Base-by-base conservation (phyloP, 78 protist genomes). In the Dictyostelium citrinum region DNA sequence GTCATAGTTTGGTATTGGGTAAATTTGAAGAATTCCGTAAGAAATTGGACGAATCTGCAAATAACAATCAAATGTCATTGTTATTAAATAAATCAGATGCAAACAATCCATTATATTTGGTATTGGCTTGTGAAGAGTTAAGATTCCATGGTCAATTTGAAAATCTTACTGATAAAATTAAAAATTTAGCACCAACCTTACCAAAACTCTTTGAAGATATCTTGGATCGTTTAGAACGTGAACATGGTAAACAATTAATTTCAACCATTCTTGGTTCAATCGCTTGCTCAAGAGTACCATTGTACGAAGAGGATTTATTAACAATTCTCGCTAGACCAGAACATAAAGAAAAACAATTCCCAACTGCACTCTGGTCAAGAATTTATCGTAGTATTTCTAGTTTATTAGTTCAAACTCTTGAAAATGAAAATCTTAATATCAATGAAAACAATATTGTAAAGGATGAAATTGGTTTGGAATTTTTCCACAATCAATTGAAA, bases 41-140 rank as follows among this genome's bases (percentile, higher is more conserved):
- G 94, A 74, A 74, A 79, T 84, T 97, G n/a, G 96, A 90, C 51
- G 97, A 96, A 78, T 61, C 93, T 0, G 33, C 93, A 7, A 27
- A 51, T 33, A 84, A 85, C 84, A 82, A 91, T 60, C 97, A 95
- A 86, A 31, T 95, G 77, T 31, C 51, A 35, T 68, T 74, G 17
- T 51, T 95, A 9, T 64, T 95, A 16, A 16, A 67, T 76, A 95
- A 95, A 74, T 7, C 94, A 0, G 97, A 95, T 55, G 81, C 95
- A 35, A 31, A n/a, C 11, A 41, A 75, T 46, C 97, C 97, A 31
- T 74, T 95, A 10, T 95, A 95, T 41, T 58, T 95, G 60, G 74
- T 67, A 6, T 51, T 93, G 51, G 90, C 91, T 6, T 68, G 86
- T 35, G 96, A 95, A 55, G 97, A 95, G 31, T 78, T 95, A 33